Evolutionary conservation across 441 rosid genomes (phyloP).

Genomic region (California macrophylla): DNA sequence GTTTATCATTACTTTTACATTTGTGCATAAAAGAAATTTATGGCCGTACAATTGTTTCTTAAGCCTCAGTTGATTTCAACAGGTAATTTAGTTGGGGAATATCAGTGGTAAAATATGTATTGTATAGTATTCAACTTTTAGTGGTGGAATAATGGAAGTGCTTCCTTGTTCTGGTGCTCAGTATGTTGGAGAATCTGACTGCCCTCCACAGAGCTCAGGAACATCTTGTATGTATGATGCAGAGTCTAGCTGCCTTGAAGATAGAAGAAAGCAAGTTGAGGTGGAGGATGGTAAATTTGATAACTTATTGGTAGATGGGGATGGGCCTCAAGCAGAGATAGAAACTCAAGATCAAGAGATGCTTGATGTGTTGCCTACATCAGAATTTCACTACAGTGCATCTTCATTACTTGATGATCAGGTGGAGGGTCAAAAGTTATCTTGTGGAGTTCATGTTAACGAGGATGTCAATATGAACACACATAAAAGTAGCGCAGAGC

Average conservation of each 20-base stretch:
- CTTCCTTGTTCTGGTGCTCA: conserved; percentile 47
- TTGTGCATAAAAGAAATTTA: background rate
- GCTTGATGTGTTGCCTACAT: conserved; percentile 28
- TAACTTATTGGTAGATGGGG: conserved; percentile 30
- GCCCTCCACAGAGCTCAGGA: conserved; percentile 31
- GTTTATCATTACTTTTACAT: background rate
- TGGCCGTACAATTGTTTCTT: background rate
- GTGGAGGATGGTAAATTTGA: conserved; percentile 27
- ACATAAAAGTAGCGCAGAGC: conserved; percentile 28
- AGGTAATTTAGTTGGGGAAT: conserved; percentile 23
- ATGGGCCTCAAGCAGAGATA: conserved; percentile 25
- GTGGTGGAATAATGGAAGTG: conserved; percentile 46
- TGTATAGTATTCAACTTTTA: conserved; percentile 21
- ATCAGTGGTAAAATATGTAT: conserved; percentile 20
- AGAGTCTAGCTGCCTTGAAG: conserved; percentile 28
- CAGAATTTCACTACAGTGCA: conserved; percentile 30
- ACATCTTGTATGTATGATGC: conserved; percentile 21
- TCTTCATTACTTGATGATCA: conserved; percentile 36
- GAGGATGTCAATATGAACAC: conserved; percentile 41
- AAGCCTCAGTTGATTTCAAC: conserved; percentile 22
- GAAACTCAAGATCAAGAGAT: conserved; percentile 27
- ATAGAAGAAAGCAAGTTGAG: conserved; percentile 33
- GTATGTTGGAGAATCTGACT: conserved; percentile 37
- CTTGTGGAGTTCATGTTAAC: conserved; percentile 35
- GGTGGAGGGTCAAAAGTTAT: conserved; percentile 35